A percentile compares a stretch with the other conserved stretches of the same genome.
Conservation (phyloP, 306 rosid species). For the Castanea mollissima region DNA sequence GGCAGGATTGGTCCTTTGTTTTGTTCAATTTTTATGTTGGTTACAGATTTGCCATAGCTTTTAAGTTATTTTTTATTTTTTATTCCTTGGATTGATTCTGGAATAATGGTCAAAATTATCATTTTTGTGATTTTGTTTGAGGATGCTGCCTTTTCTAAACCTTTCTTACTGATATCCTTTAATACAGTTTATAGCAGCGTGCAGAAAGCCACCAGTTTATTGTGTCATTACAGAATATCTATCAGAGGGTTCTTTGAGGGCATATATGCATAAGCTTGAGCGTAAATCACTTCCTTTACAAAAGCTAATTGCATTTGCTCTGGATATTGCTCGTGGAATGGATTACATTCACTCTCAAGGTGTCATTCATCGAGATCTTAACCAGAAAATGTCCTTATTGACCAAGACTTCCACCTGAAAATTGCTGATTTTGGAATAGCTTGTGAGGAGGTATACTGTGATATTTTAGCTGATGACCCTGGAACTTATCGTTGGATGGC, state of each 20-base stretch:
- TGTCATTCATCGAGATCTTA: conserved; percentile 86
- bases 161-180: conserved; percentile 21
- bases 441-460: conserved; percentile 74
- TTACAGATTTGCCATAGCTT: conserved; percentile 5
- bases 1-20: background rate
- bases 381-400: conserved; percentile 85
- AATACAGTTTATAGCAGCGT: conserved; percentile 78
- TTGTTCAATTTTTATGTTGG: conserved; percentile 5
- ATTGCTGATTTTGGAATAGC: conserved; percentile 97
- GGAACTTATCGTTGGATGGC: conserved; percentile 99
- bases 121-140: background rate
- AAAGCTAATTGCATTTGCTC: conserved; percentile 57
- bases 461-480: conserved; percentile 78
- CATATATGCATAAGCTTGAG: conserved; percentile 74
- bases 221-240: conserved; percentile 85
- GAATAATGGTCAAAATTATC: conserved; percentile 8
- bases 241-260: conserved; percentile 84
- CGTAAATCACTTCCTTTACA: conserved; percentile 47
- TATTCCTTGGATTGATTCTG: conserved; percentile 7
- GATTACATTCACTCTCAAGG: conserved; percentile 88
- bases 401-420: conserved; percentile 57
- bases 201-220: conserved; percentile 78
- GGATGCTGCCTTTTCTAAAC: background rate
- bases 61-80: background rate
- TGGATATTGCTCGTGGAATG: conserved; percentile 90